Conservation (phyloP, 2,329 filamentous ascomycete species). For the Fusarium sublunatum region DNA sequence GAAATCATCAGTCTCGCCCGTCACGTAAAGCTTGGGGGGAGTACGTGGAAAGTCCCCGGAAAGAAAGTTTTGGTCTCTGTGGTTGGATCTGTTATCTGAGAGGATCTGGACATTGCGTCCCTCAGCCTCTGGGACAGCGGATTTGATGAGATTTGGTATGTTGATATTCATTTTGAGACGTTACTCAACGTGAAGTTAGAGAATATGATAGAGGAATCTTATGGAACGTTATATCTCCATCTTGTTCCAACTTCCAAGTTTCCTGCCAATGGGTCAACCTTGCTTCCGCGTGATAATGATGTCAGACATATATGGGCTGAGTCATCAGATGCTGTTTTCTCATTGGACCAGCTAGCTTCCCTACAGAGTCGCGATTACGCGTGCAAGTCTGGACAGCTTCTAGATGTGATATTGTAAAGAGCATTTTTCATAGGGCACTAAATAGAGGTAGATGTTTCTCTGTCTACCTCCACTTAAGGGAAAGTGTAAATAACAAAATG, state of each 20-base stretch:
- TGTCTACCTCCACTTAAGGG: too few relatives aligned
- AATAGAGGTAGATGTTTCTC: too few relatives aligned
- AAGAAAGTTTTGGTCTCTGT: slow-evolving; percentile 57
- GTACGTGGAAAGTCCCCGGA: slow-evolving; percentile 54
- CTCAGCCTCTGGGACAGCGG: slow-evolving; percentile 48
- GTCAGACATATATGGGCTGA: slow-evolving; percentile 28
- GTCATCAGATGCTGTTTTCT: neutral
- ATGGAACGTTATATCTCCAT: slow-evolving; percentile 15
- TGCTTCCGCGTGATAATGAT: slow-evolving; percentile 29
- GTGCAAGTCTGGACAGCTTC: too few relatives aligned
- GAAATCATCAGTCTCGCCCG: slow-evolving; percentile 57
- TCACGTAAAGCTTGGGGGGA: slow-evolving; percentile 56
- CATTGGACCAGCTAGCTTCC: neutral
- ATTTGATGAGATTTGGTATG: slow-evolving; percentile 47
- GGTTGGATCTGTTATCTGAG: slow-evolving; percentile 51
- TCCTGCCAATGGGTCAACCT: slow-evolving; percentile 14
- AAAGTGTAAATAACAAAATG: too few relatives aligned
- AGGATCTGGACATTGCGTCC: slow-evolving; percentile 48
- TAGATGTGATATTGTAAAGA: too few relatives aligned
- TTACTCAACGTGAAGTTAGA: neutral
- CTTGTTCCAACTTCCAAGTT: slow-evolving; percentile 36
- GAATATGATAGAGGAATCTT: neutral
- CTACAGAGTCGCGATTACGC: neutral
- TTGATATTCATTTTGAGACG: slow-evolving; percentile 43
- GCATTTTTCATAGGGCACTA: too few relatives aligned